These are phyloP conservation scores for Barnettozyma vustinii DNA, from an alignment of 805 yeast genomes.

Conservation along the genomic window DNA sequence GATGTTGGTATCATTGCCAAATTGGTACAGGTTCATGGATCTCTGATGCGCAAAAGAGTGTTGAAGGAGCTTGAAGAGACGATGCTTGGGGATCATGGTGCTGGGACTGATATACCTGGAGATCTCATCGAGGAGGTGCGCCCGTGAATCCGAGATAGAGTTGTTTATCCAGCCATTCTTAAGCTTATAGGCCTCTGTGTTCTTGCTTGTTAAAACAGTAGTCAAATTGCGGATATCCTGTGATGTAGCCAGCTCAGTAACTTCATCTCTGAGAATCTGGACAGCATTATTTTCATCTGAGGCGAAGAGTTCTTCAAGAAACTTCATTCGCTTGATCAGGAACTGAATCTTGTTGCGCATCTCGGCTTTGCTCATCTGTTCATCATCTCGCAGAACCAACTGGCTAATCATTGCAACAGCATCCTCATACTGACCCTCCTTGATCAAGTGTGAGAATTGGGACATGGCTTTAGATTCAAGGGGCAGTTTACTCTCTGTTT, in stretches of 20 bases:
- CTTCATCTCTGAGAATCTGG: slow-evolving; percentile 31
- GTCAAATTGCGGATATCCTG: slow-evolving; percentile 26
- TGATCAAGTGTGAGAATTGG: slow-evolving; percentile 33
- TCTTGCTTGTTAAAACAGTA: slow-evolving; percentile 25
- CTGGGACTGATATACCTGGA: slow-evolving; percentile 44
- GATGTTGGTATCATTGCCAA: slow-evolving; percentile 24
- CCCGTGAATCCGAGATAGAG: slow-evolving; percentile 32
- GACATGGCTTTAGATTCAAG: slow-evolving; percentile 39
- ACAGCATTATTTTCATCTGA: slow-evolving; percentile 29
- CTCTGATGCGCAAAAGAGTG: slow-evolving; percentile 48
- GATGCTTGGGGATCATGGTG: slow-evolving; percentile 45
- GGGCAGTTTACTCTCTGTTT: slow-evolving; percentile 35
- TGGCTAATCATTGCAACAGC: slow-evolving; percentile 29
- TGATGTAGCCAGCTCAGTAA: slow-evolving; percentile 26
- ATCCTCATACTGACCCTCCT: slow-evolving; percentile 37
- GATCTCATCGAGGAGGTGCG: slow-evolving; percentile 35
- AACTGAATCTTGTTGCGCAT: slow-evolving; percentile 22
- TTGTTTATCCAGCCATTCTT: slow-evolving; percentile 28
- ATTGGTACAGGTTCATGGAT: slow-evolving; percentile 30
- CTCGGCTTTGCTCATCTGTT: slow-evolving; percentile 3
- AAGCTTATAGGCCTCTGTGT: slow-evolving; percentile 19
- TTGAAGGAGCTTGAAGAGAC: slow-evolving; percentile 43
- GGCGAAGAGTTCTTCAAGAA: slow-evolving; percentile 35
- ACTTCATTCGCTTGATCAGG: slow-evolving; percentile 35
- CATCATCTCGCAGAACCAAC: slow-evolving; percentile 16